These are phyloP conservation scores for Vigna trinervia DNA, from an alignment of 306 rosid species.

Conservation along the genomic window DNA sequence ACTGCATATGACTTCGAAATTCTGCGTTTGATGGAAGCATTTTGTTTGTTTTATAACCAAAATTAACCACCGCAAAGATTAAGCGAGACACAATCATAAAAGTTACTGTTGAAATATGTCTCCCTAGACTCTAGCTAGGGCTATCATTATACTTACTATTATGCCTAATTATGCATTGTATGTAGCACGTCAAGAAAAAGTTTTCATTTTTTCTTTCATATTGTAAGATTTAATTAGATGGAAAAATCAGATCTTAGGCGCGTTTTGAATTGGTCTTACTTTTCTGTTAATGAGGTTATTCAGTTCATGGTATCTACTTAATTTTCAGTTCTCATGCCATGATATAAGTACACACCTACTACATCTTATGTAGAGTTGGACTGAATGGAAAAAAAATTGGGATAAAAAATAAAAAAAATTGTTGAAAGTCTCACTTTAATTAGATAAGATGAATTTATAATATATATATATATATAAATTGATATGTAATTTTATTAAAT, in stretches of 20 bases:
- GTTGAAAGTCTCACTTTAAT: too few relatives aligned
- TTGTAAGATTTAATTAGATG: background rate
- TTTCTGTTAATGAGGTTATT: background rate
- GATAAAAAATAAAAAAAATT: too few relatives aligned
- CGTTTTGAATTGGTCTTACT: background rate
- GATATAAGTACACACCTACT: too few relatives aligned
- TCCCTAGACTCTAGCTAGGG: background rate
- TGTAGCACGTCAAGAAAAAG: background rate
- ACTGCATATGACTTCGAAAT: background rate
- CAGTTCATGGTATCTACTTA: background rate
- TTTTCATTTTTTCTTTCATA: background rate
- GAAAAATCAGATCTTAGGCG: background rate
- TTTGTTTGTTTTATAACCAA: background rate
- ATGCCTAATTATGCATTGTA: slow-evolving; percentile 12
- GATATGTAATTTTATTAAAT: too few relatives aligned
- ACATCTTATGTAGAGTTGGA: too few relatives aligned
- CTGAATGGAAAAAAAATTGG: background rate
- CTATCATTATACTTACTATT: slow-evolving; percentile 9
- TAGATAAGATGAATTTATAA: too few relatives aligned
- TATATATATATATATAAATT: too few relatives aligned
- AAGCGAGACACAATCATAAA: slow-evolving; percentile 12
- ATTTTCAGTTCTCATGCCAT: too few relatives aligned
- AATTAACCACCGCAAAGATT: background rate
- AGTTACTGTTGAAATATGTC: background rate
- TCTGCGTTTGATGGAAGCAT: background rate